phyloP scores from a whole-genome alignment of 1,284 basidiomycete species.

The Moniliophthora roreri region DNA sequence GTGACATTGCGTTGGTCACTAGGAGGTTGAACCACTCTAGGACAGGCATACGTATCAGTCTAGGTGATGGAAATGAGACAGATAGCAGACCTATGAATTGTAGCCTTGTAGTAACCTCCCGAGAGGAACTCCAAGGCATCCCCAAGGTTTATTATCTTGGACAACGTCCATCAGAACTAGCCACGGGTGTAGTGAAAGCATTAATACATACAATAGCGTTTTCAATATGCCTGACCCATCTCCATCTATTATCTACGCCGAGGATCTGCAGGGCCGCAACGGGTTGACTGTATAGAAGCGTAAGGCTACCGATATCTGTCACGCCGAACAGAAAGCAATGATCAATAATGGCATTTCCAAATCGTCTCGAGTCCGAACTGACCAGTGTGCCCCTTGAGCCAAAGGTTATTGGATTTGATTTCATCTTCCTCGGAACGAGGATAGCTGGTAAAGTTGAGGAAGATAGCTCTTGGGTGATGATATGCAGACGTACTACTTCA shows the following conservation, averaged over 20 bases:
- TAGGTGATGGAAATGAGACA: background rate
- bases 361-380: conserved; percentile 33
- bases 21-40: conserved; percentile 44
- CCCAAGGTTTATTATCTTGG: too few species aligned
- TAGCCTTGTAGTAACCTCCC: conserved; percentile 42
- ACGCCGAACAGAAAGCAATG: background rate
- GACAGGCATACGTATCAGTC: conserved; percentile 29
- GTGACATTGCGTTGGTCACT: conserved; percentile 44
- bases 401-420: conserved; percentile 41
- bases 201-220: conserved; percentile 33
- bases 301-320: conserved; percentile 60
- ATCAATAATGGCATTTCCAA: background rate
- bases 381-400: conserved; percentile 44
- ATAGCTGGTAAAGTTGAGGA: conserved; percentile 27
- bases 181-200: too few species aligned
- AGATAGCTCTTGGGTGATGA: too few species aligned
- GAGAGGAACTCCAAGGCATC: conserved; percentile 52
- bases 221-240: conserved; percentile 15
- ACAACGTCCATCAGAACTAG: too few species aligned
- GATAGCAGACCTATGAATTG: conserved; percentile 34
- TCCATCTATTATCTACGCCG: conserved; percentile 8
- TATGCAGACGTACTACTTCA: conserved; percentile 49
- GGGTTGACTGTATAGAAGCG: conserved; percentile 37
- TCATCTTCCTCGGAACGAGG: conserved; percentile 47
- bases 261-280: conserved; percentile 14